Evolutionary conservation across 805 yeast species (phyloP).

Genomic region (Pichia exigua): DNA sequence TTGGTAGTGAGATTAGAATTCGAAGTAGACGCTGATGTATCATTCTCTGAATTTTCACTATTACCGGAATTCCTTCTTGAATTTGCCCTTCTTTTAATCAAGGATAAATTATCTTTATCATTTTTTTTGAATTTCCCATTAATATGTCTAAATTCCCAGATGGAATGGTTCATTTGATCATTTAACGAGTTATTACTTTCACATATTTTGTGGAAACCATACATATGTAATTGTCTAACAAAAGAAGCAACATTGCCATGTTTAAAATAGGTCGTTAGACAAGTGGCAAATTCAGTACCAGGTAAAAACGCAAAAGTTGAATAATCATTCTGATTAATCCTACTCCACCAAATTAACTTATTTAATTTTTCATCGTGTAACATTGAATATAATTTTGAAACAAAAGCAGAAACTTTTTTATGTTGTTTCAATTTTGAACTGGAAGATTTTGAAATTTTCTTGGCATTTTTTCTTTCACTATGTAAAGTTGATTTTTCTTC

Average conservation of each 20-base stretch:
- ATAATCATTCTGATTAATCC: conserved; percentile 33
- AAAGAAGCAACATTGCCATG: conserved; percentile 92
- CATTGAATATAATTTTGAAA: conserved; percentile 58
- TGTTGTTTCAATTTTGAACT: conserved; percentile 9
- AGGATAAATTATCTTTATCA: conserved; percentile 36
- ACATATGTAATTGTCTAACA: conserved; percentile 93
- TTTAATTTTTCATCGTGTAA: conserved; percentile 44
- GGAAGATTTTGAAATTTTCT: background rate
- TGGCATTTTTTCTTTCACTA: background rate
- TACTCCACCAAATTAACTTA: conserved; percentile 59
- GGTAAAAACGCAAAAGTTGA: conserved; percentile 60
- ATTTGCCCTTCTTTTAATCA: conserved; percentile 37
- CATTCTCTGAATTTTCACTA: background rate
- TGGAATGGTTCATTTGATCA: conserved; percentile 20
- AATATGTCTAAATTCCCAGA: conserved; percentile 53
- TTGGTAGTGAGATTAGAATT: background rate
- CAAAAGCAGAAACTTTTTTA: conserved; percentile 51
- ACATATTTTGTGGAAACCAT: conserved; percentile 81
- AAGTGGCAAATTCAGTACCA: conserved; percentile 52
- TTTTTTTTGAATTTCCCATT: conserved; percentile 42
- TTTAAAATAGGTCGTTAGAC: conserved; percentile 71
- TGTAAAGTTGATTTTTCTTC: background rate
- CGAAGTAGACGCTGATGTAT: background rate
- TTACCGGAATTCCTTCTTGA: conserved; percentile 7
- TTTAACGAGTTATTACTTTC: conserved; percentile 24